These are phyloP conservation scores for Tilletia indica DNA, from an alignment of 1,284 basidiomycete genomes.

Conservation along the genomic window DNA sequence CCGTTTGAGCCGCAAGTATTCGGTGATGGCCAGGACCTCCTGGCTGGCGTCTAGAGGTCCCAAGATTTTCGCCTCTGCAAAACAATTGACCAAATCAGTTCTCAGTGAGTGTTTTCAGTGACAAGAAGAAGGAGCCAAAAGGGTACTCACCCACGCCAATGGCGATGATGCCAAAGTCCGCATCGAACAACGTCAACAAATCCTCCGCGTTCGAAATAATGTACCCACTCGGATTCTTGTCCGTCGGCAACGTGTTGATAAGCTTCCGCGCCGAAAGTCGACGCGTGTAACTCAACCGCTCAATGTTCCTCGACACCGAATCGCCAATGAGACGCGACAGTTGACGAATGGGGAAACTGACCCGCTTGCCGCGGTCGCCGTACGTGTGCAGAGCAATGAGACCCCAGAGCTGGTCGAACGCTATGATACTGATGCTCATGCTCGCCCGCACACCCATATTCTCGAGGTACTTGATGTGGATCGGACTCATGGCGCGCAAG, in stretches of 20 bases:
- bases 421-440: slow-evolving; percentile 69
- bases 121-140: slow-evolving; percentile 62
- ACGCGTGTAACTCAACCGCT: slow-evolving; percentile 76
- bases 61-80: slow-evolving; percentile 63
- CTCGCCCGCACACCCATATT: slow-evolving; percentile 56
- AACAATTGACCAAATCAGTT: no score
- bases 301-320: slow-evolving; percentile 78
- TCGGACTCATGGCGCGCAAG: slow-evolving; percentile 83
- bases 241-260: slow-evolving; percentile 74
- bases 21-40: slow-evolving; percentile 77
- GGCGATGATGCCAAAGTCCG: slow-evolving; percentile 78
- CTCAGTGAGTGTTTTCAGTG: not conserved
- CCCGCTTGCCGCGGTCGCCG: slow-evolving; percentile 73
- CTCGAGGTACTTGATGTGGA: slow-evolving; percentile 70
- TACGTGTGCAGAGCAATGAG: slow-evolving; percentile 81
- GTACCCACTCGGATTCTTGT: slow-evolving; percentile 74
- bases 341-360: slow-evolving; percentile 79
- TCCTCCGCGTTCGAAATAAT: slow-evolving; percentile 85
- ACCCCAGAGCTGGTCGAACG: slow-evolving; percentile 80
- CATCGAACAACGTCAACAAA: slow-evolving; percentile 76
- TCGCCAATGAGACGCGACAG: slow-evolving; percentile 70
- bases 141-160: slow-evolving; percentile 65
- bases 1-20: slow-evolving; percentile 77
- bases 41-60: slow-evolving; percentile 78
- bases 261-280: slow-evolving; percentile 75